Evolutionary conservation across 345 rosid genomes (phyloP).

Genomic region (Heritiera littoralis): DNA sequence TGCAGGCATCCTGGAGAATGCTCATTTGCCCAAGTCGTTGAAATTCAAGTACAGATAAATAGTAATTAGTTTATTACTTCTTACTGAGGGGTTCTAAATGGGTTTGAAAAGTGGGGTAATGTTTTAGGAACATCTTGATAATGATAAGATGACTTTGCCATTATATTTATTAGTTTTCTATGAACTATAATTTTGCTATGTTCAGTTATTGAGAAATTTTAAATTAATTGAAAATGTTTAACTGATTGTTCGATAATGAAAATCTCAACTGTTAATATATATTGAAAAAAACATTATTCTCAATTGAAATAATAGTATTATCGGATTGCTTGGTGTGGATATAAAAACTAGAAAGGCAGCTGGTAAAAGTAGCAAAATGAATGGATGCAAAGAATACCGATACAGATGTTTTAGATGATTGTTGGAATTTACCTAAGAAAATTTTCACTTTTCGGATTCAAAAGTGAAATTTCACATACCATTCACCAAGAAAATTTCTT

Average conservation of each 20-base stretch:
- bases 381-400: not conserved
- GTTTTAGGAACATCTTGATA: slow-evolving; percentile 4
- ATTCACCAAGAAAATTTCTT: not conserved
- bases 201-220: not conserved
- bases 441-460: not conserved
- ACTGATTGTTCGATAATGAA: too few species aligned
- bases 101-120: slow-evolving; percentile 5
- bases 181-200: slow-evolving; percentile 11
- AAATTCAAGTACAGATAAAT: slow-evolving; percentile 1
- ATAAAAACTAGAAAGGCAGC: not conserved
- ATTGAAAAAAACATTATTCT: too few species aligned
- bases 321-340: too few species aligned
- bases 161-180: slow-evolving; percentile 17
- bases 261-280: too few species aligned
- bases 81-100: slow-evolving; percentile 11
- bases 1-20: not conserved
- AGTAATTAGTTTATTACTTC: not conserved
- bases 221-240: too few species aligned
- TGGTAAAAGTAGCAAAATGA: not conserved
- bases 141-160: slow-evolving; percentile 24
- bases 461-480: not conserved
- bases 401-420: not conserved
- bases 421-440: slow-evolving; percentile 16
- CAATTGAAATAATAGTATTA: too few species aligned
- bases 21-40: not conserved